Conservation (phyloP, 768 basidiomycete genomes). For the Cystofilobasidium ferigula region DNA sequence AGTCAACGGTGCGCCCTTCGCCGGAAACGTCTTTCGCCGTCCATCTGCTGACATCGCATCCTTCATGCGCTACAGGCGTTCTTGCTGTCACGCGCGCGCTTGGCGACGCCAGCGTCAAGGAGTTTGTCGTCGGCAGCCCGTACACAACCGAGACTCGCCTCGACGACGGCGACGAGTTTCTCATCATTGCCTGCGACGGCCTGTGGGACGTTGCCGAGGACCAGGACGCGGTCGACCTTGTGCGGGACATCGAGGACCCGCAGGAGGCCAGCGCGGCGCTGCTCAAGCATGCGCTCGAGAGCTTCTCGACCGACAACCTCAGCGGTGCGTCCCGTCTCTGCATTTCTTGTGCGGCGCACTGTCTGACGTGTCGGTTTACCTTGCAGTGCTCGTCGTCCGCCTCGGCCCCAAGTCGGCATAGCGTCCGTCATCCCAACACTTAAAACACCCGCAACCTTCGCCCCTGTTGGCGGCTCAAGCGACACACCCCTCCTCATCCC, state of each 20-base stretch:
- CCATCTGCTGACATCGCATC: neutral
- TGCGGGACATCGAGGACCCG: constrained; percentile 56
- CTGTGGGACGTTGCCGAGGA: constrained; percentile 94
- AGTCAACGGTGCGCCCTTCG: constrained; percentile 58
- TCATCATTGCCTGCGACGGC: constrained; percentile 94
- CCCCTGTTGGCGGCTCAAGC: no score
- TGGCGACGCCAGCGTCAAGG: constrained; percentile 97
- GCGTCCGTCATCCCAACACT: no score
- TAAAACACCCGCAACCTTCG: no score
- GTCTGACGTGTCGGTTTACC: neutral
- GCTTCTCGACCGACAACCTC: constrained; percentile 91
- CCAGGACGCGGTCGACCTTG: constrained; percentile 77
- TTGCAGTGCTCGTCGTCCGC: constrained; percentile 18
- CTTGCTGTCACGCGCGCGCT: constrained; percentile 89
- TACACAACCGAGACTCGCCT: constrained; percentile 97
- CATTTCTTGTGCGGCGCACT: neutral
- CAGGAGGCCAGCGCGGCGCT: constrained; percentile 66
- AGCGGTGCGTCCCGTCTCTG: constrained; percentile 42
- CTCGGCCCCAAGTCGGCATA: neutral
- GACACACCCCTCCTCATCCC: no score
- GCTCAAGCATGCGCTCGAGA: constrained; percentile 70
- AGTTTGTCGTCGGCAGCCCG: constrained; percentile 93
- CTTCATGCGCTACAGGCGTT: constrained; percentile 47
- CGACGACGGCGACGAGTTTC: constrained; percentile 80
- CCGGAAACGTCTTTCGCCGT: neutral